Conservation (phyloP, 1,139 yeast species). For the Suzukiozyma palmioleophila region DNA sequence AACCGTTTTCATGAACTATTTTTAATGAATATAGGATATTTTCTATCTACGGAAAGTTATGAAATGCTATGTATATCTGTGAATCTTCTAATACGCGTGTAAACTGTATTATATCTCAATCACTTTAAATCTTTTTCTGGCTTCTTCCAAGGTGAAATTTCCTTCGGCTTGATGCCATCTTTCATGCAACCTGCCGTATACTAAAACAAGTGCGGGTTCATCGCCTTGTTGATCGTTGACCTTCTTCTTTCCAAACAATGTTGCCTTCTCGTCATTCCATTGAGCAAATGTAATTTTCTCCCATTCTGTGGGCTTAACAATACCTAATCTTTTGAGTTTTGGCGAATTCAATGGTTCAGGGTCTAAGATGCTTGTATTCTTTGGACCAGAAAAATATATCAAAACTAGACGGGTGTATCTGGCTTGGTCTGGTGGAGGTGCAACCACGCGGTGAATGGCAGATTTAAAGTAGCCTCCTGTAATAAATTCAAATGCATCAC, state of each 20-base stretch:
- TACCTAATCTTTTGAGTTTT: conserved; percentile 28
- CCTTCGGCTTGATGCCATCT: conserved; percentile 29
- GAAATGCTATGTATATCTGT: too few relatives aligned
- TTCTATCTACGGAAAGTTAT: too few relatives aligned
- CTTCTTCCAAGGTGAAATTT: conserved; percentile 15
- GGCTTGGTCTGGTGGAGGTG: conserved; percentile 43
- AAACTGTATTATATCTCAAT: conserved; percentile 9
- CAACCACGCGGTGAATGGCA: conserved; percentile 42
- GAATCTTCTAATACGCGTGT: too few relatives aligned
- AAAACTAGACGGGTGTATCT: conserved; percentile 34
- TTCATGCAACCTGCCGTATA: conserved; percentile 38
- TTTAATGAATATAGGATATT: too few relatives aligned
- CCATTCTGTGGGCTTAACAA: conserved; percentile 31
- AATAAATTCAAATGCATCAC: conserved; percentile 46
- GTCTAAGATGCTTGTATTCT: conserved; percentile 26
- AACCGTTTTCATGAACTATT: too few relatives aligned
- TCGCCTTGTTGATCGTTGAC: conserved; percentile 29
- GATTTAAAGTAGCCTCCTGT: conserved; percentile 49
- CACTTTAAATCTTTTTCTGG: conserved; percentile 13
- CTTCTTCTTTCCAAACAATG: conserved; percentile 32
- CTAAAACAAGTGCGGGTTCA: conserved; percentile 31
- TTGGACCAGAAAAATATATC: conserved; percentile 35
- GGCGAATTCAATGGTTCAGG: conserved; percentile 39
- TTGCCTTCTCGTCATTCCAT: conserved; percentile 41
- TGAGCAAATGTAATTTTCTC: conserved; percentile 25